Evolutionary conservation across 805 yeast genomes (phyloP), one percentile per base, ranked within the genome.

Genomic region (Cyberlindnera maclurae): DNA sequence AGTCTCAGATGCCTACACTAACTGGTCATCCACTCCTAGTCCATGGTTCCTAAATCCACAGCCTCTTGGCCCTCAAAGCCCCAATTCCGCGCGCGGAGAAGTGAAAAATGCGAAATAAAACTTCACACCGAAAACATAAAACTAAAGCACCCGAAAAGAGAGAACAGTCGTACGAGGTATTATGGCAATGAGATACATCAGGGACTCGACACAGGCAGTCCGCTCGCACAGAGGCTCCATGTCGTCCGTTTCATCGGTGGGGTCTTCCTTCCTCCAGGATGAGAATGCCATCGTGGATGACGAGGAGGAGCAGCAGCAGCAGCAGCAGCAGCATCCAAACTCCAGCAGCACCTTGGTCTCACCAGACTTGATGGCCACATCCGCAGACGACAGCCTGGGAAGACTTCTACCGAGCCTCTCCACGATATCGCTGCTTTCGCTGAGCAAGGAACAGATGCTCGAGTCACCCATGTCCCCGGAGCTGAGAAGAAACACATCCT

Each of bases 401-500:
- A 37, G 33, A 12, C 31, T 54, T 16, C 34, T 52, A 1, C 52
- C 52, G 3, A 43, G 46, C 9, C 33, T 51, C 4, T 46, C 52
- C 4, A 50, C 57, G 10, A 54, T 54, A 2, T 54, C 58, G 1
- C 33, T 54, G 9, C 37, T 54, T 15, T 52, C 57, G 4, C 34
- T 54, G 16, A 47, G 43, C 16, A 46, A 41, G 28, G 52, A 48
- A 9, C 40, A 38, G 33, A 13, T 2, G 20, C 29, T 24, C 26
- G 15, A 28, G 11, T 13, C 38, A 26, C 33, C 47, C 9, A 47
- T 4, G 44, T 47, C 37, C 39, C 50, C 41, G 35, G 27, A 36
- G 36, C 9, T 36, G 11, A 24, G 16, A 11, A 44, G 52, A 15
- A 32, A 13, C 3, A 37, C 44, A 4, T 34, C 44, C 5, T 37